Evolutionary conservation across 805 yeast genomes (phyloP).

Genomic region (Priceomyces medius): DNA sequence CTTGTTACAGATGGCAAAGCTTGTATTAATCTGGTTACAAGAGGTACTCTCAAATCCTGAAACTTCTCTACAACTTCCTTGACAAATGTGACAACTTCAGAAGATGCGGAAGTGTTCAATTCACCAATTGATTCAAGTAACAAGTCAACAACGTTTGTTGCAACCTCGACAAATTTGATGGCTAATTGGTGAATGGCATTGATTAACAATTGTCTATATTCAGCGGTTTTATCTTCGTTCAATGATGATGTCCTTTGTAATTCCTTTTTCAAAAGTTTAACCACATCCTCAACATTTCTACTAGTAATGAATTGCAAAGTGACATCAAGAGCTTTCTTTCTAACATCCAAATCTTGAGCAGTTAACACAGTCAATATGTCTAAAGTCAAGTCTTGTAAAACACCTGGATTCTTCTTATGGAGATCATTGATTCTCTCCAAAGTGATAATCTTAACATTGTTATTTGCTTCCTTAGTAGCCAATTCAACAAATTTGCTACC

Average conservation of each 20-base stretch:
- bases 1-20: slow-evolving; percentile 70
- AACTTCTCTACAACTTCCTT: slow-evolving; percentile 92
- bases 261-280: slow-evolving; percentile 89
- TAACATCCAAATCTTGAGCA: slow-evolving; percentile 89
- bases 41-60: slow-evolving; percentile 70
- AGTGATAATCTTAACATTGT: slow-evolving; percentile 89
- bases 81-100: slow-evolving; percentile 86
- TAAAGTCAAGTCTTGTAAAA: slow-evolving; percentile 76
- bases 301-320: slow-evolving; percentile 77
- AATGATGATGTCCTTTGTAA: slow-evolving; percentile 67
- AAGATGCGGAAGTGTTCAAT: slow-evolving; percentile 79
- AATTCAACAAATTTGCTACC: slow-evolving; percentile 85
- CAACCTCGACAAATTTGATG: slow-evolving; percentile 83
- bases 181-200: slow-evolving; percentile 89
- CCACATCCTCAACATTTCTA: slow-evolving; percentile 92
- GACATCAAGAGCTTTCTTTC: slow-evolving; percentile 81
- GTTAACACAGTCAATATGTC: slow-evolving; percentile 83
- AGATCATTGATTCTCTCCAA: slow-evolving; percentile 81
- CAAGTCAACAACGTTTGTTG: slow-evolving; percentile 85
- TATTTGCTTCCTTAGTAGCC: slow-evolving; percentile 91
- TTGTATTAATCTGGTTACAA: slow-evolving; percentile 59
- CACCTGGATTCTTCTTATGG: slow-evolving; percentile 72
- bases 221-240: slow-evolving; percentile 77
- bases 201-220: slow-evolving; percentile 85
- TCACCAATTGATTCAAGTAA: slow-evolving; percentile 84